Base-by-base conservation (phyloP, 352 stramenopile species). In the Pythium phragmiticola region DNA sequence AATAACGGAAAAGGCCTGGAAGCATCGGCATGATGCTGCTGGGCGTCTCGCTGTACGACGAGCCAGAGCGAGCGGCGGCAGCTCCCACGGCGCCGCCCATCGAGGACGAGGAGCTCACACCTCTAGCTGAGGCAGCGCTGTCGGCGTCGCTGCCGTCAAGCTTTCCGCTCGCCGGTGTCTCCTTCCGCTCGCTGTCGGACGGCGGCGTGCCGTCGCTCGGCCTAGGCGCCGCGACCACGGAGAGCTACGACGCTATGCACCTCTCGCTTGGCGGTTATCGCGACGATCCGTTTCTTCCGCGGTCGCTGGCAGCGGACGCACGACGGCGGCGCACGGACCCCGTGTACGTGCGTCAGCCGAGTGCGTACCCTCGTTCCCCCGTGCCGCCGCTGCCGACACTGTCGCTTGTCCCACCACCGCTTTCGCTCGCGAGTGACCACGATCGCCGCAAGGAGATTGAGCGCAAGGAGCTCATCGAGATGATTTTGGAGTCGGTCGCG, bases 401-500 rank as follows among this genome's bases (percentile, higher is more conserved):
- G 14, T 47, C 26, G 58, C 34, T 39, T 39, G 34, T 39, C 7
- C 34, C 34, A 39, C 34, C 34, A 34, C 37, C 34, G 30, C 33
- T 30, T 12, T 47, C 26, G 58, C 23, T 57, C 33, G 19, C 56
- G 6, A 57, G 12, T 12, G 79, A 86, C 7, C 72, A 79, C 51
- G 69, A 82, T 23, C 68, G 65, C 16, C 78, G 77, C 47, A 89
- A 87, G 46, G 80, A 88, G 45, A 54, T 64, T n/a, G 80, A 92
- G 64, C 74, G 76, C 7, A 80, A 77, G 2, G 80, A 90, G 66
- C 67, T 92, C 47, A 70, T 92, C 66, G 71, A 78, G 30, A 87
- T 90, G 80, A 85, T 92, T 26, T 71, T 90, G 9, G 80, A 89
- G 70, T 88, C 83, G 28, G 87, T 92, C 49, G 74, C 80, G 46